Conservation (phyloP, 1,139 yeast genomes). For the Groenewaldozyma sp. region DNA sequence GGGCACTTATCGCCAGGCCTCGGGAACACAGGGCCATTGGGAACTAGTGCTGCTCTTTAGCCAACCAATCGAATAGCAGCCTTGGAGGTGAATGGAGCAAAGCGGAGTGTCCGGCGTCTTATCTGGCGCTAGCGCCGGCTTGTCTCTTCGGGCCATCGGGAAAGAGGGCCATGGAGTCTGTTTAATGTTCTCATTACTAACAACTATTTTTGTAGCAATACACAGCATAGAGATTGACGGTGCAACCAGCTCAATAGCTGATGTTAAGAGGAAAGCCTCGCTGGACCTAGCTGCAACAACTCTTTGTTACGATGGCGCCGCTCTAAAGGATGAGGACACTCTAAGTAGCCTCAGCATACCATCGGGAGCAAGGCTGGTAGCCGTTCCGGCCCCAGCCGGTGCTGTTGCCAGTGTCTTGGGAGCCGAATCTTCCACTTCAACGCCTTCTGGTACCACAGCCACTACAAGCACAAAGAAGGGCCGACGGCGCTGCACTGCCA, state of each 20-base stretch:
- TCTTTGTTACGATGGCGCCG: background rate
- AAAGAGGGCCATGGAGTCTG: too few species aligned
- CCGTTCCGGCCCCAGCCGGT: background rate
- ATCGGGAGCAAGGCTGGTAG: background rate
- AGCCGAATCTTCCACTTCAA: constrained; percentile 9
- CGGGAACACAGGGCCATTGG: too few species aligned
- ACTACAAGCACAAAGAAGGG: constrained; percentile 33
- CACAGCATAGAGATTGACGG: background rate
- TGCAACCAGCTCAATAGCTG: constrained; percentile 1
- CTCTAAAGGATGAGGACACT: background rate
- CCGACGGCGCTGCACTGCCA: constrained; percentile 57
- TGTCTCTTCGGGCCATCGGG: too few species aligned
- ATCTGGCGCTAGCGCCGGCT: too few species aligned
- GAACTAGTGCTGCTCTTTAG: too few species aligned
- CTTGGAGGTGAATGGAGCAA: too few species aligned
- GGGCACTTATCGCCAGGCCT: too few species aligned
- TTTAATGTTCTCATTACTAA: too few species aligned
- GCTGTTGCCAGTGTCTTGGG: background rate
- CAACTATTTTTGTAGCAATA: too few species aligned
- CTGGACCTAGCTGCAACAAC: background rate
- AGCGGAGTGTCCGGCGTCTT: too few species aligned
- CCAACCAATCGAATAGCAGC: too few species aligned
- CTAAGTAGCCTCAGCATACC: background rate
- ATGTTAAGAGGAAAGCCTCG: background rate
- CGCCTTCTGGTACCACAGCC: constrained; percentile 1